Conservation (phyloP, 257 asterid genomes). For the Scutellaria barbata region DNA sequence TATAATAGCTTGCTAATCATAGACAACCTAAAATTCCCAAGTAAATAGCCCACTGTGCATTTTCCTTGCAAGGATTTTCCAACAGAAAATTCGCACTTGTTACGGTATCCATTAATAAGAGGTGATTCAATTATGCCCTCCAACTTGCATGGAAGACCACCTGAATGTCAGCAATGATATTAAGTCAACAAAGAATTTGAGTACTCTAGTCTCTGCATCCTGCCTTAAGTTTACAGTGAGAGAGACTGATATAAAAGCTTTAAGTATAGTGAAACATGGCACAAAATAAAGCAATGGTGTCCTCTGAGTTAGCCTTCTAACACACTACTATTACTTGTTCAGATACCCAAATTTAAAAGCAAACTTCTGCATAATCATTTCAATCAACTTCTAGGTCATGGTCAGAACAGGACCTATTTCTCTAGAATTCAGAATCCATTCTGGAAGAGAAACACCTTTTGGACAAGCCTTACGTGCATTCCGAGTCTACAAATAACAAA, state of each 20-base stretch:
- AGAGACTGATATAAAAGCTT: conserved; percentile 22
- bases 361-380: conserved; percentile 16
- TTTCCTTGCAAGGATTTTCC: conserved; percentile 89
- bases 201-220: conserved; percentile 12
- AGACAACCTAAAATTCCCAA: conserved; percentile 92
- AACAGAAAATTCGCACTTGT: conserved; percentile 97
- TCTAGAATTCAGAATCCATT: conserved; percentile 83
- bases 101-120: conserved; percentile 81
- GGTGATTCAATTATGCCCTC: conserved; percentile 91
- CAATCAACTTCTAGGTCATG: conserved; percentile 21
- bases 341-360: conserved; percentile 17
- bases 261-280: neutral
- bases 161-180: conserved; percentile 50
- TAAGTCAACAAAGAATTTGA: conserved; percentile 30
- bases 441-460: conserved; percentile 78
- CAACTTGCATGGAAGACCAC: conserved; percentile 93
- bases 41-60: conserved; percentile 85
- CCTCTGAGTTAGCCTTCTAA: conserved; percentile 19
- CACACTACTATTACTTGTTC: neutral
- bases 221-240: conserved; percentile 7
- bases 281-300: conserved; percentile 1
- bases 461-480: conserved; percentile 97
- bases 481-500: conserved; percentile 67
- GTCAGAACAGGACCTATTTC: conserved; percentile 74
- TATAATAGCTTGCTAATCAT: conserved; percentile 17